phyloP scores from a whole-genome alignment of 2,329 filamentous ascomycete species.

The Aphanoascus verrucosus region DNA sequence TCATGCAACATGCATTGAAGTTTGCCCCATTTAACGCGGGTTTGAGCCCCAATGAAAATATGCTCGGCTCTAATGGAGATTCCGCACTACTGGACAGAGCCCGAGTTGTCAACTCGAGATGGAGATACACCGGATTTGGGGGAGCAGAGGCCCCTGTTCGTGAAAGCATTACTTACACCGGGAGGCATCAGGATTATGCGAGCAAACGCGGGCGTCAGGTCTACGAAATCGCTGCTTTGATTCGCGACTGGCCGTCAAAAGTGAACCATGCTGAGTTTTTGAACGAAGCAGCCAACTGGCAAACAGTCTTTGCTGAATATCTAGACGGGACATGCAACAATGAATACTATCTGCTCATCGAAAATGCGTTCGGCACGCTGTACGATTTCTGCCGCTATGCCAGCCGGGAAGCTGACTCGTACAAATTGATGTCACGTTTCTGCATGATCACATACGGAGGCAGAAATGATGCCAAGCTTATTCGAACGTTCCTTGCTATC shows the following conservation, averaged over 20 bases:
- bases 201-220: constrained; percentile 12
- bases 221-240: constrained; percentile 15
- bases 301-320: neutral
- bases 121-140: constrained; percentile 11
- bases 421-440: constrained; percentile 17
- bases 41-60: neutral
- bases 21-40: constrained; percentile 13
- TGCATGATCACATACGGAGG: constrained; percentile 17
- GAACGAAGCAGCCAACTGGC: constrained; percentile 7
- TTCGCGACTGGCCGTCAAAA: constrained; percentile 14
- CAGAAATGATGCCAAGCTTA: neutral
- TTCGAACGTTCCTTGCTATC: constrained; percentile 12
- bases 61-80: constrained; percentile 7
- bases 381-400: constrained; percentile 15
- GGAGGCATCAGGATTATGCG: constrained; percentile 10
- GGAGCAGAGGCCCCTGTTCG: neutral
- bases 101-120: constrained; percentile 9
- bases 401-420: constrained; percentile 12
- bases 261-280: constrained; percentile 1
- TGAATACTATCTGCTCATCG: constrained; percentile 11
- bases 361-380: constrained; percentile 15
- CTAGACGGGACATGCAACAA: constrained; percentile 7
- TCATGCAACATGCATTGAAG: constrained; percentile 12
- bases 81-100: constrained; percentile 17
- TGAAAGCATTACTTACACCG: constrained; percentile 5